Percentiles rank a stretch among this genome's conserved stretches.
Conservation (phyloP, 176 grass and related monocot genomes). For the Ensete glaucum region DNA sequence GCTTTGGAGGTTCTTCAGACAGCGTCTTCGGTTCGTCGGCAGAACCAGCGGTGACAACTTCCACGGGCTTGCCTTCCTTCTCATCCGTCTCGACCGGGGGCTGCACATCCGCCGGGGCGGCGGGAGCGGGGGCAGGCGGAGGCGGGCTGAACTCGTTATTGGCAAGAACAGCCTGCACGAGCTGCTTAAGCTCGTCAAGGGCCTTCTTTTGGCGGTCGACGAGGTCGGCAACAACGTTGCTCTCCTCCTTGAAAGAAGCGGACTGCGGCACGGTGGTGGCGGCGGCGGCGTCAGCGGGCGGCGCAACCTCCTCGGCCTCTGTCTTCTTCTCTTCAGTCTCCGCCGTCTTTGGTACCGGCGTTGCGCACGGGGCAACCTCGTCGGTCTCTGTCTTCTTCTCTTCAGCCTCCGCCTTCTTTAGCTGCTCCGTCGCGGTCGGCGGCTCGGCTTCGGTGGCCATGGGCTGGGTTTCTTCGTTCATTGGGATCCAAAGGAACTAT, state of each 20-base stretch:
- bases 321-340: conserved; percentile 19
- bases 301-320: conserved; percentile 26
- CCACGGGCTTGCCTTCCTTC: conserved; percentile 21
- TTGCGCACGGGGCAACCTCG: conserved; percentile 2
- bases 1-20: conserved; percentile 11
- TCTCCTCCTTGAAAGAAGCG: conserved; percentile 87
- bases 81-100: not conserved
- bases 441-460: conserved; percentile 22
- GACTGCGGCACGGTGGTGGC: conserved; percentile 24
- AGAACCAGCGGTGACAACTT: not conserved
- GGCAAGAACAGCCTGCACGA: conserved; percentile 51
- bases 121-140: conserved; percentile 7
- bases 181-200: conserved; percentile 77
- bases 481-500: not conserved
- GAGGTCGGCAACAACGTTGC: conserved; percentile 70
- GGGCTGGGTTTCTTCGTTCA: conserved; percentile 66
- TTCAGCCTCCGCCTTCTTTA: conserved; percentile 6
- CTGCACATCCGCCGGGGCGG: not conserved
- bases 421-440: conserved; percentile 19
- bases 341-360: not conserved
- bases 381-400: conserved; percentile 27
- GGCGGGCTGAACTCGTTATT: conserved; percentile 74
- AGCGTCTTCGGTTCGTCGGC: conserved; percentile 19
- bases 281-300: conserved; percentile 20
- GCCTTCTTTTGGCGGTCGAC: conserved; percentile 70